Evolutionary conservation across 768 basidiomycete species (phyloP).

Genomic region (Xerocomus spinulosus): DNA sequence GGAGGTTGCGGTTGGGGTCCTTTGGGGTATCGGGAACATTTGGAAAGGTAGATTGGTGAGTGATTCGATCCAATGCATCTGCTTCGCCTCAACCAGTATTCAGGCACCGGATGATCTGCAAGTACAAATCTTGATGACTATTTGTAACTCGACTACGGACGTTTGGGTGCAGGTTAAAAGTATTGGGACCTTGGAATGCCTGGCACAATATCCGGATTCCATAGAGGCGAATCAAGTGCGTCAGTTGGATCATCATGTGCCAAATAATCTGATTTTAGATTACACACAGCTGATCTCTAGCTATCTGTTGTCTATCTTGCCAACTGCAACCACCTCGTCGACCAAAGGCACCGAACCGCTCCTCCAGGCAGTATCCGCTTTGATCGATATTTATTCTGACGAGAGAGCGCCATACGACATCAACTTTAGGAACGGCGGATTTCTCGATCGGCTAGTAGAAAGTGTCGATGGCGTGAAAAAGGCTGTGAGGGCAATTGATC

Average conservation of each 20-base stretch:
- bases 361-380: constrained; percentile 72
- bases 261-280: not conserved
- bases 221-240: constrained; percentile 50
- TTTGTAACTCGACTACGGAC: constrained; percentile 55
- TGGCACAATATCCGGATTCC: constrained; percentile 65
- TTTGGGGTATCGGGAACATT: constrained; percentile 83
- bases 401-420: constrained; percentile 75
- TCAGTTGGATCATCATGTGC: constrained; percentile 17
- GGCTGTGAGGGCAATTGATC: constrained; percentile 60
- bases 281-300: constrained; percentile 52
- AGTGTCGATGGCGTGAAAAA: constrained; percentile 60
- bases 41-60: constrained; percentile 67
- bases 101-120: constrained; percentile 60
- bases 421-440: constrained; percentile 67
- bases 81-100: constrained; percentile 5
- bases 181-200: constrained; percentile 79
- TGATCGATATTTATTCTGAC: constrained; percentile 93
- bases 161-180: constrained; percentile 63
- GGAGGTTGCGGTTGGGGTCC: constrained; percentile 72
- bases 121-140: constrained; percentile 58
- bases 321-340: constrained; percentile 37
- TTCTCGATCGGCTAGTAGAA: constrained; percentile 50
- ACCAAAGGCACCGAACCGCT: constrained; percentile 58
- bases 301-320: constrained; percentile 64
- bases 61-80: not conserved